These are phyloP conservation scores for Boletus pseudo-olivaceus DNA, from an alignment of 768 basidiomycete species.

Conservation along the genomic window DNA sequence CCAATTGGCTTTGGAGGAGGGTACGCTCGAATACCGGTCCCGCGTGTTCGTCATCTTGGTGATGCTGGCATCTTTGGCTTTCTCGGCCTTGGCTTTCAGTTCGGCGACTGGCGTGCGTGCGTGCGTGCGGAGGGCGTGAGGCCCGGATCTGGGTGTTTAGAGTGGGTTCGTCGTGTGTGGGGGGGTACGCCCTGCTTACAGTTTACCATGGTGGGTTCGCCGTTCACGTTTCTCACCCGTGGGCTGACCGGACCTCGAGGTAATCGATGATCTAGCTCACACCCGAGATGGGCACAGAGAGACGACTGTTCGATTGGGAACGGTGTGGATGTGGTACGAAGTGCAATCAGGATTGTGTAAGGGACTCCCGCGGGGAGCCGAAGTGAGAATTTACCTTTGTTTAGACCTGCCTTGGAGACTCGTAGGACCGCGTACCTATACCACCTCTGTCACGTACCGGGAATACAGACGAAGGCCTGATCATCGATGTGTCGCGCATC, in stretches of 20 bases:
- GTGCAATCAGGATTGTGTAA: too few relatives aligned
- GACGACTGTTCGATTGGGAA: neutral
- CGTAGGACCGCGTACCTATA: too few relatives aligned
- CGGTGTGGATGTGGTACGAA: neutral
- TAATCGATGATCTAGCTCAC: neutral
- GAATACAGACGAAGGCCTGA: too few relatives aligned
- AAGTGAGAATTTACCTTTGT: too few relatives aligned
- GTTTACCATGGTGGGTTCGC: constrained; percentile 23
- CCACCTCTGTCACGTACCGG: too few relatives aligned
- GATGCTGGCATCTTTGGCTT: constrained; percentile 55
- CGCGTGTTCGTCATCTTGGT: constrained; percentile 51
- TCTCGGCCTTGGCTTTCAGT: constrained; percentile 59
- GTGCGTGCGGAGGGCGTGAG: neutral
- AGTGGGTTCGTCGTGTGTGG: neutral
- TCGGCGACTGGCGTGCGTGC: constrained; percentile 48
- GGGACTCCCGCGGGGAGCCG: neutral
- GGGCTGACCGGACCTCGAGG: neutral
- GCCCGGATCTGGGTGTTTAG: neutral
- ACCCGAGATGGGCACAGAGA: neutral
- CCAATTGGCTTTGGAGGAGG: constrained; percentile 63
- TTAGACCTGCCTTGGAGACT: too few relatives aligned
- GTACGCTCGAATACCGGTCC: constrained; percentile 53
- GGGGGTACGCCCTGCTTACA: constrained; percentile 20
- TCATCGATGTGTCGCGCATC: too few relatives aligned
- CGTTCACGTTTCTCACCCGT: neutral